Evolutionary conservation across 805 yeast genomes (phyloP).

Genomic region (Saccharomycopsis sp.): DNA sequence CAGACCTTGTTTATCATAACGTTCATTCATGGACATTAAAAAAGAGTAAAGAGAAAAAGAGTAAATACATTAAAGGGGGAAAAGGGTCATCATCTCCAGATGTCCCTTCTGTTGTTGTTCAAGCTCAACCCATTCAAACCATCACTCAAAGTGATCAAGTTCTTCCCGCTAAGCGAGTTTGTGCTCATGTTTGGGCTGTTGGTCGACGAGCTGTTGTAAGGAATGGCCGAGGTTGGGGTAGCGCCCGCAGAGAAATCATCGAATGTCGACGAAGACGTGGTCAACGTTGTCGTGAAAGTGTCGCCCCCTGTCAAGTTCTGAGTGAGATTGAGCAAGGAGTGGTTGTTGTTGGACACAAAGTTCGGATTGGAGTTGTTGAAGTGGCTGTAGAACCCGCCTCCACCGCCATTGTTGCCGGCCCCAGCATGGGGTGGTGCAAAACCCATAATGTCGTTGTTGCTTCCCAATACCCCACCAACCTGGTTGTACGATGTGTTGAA

Average conservation of each 20-base stretch:
- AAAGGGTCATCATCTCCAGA: too few species aligned
- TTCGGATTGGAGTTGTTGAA: constrained; percentile 20
- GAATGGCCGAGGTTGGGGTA: constrained; percentile 5
- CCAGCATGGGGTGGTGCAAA: neutral
- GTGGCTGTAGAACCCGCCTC: constrained; percentile 15
- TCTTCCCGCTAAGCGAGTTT: constrained; percentile 8
- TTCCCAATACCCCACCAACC: constrained; percentile 1
- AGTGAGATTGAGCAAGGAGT: constrained; percentile 14
- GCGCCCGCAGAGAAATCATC: neutral
- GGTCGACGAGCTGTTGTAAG: constrained; percentile 5
- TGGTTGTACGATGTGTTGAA: neutral
- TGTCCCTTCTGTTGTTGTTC: constrained; percentile 11
- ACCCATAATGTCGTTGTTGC: constrained; percentile 9
- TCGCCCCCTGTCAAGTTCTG: constrained; percentile 21
- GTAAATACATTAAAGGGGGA: too few species aligned
- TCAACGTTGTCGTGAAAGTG: constrained; percentile 14
- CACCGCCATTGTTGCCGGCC: neutral
- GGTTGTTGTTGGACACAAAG: constrained; percentile 12
- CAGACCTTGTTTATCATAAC: too few species aligned
- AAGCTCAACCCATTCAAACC: constrained; percentile 17
- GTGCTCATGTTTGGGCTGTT: constrained; percentile 9
- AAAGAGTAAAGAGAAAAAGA: too few species aligned
- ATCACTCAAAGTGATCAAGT: constrained; percentile 14
- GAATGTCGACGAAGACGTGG: neutral
- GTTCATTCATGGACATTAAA: too few species aligned